phyloP scores from a whole-genome alignment of 352 stramenopile genomes.

The Globisporangium splendens region DNA sequence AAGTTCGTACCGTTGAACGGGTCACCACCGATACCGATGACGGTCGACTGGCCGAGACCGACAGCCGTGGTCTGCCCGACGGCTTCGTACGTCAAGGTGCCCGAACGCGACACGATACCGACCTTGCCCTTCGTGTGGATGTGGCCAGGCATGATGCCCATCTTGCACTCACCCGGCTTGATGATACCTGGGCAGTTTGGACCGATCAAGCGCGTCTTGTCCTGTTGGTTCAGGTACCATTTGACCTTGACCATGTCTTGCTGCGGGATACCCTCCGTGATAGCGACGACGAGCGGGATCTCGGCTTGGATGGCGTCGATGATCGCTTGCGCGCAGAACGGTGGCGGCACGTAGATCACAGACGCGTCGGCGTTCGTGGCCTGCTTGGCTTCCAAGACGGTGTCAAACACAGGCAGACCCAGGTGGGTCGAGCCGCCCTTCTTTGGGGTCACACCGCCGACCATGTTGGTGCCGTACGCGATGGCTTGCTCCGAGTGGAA shows the following conservation, averaged over 20 bases:
- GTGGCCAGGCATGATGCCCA: conserved; percentile 99
- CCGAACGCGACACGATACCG: conserved; percentile 97
- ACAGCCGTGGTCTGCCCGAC: conserved; percentile 97
- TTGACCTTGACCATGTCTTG: conserved; percentile 99
- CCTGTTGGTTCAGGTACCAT: conserved; percentile 92
- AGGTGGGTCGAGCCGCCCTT: conserved; percentile 98
- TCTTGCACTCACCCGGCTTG: conserved; percentile 99
- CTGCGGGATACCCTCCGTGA: conserved; percentile 99
- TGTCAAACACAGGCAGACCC: conserved; percentile 98
- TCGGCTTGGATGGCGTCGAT: conserved; percentile 98
- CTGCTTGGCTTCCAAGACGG: conserved; percentile 89
- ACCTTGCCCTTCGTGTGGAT: conserved; percentile 99
- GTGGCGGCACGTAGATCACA: conserved; percentile 99
- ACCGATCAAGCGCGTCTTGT: conserved; percentile 96
- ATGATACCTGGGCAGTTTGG: conserved; percentile 99
- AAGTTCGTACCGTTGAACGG: conserved; percentile 99
- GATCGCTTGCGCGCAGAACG: conserved; percentile 97
- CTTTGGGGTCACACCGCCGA: conserved; percentile 98
- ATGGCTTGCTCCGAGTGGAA: conserved; percentile 99
- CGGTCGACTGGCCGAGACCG: conserved; percentile 97
- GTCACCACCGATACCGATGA: conserved; percentile 99
- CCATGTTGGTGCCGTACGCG: conserved; percentile 99
- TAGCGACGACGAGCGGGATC: conserved; percentile 96
- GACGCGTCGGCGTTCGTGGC: conserved; percentile 92
- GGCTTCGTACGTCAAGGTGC: conserved; percentile 99